These are phyloP conservation scores for Phalaenopsis hybrid DNA, from an alignment of 116 monocot species.

Conservation along the genomic window DNA sequence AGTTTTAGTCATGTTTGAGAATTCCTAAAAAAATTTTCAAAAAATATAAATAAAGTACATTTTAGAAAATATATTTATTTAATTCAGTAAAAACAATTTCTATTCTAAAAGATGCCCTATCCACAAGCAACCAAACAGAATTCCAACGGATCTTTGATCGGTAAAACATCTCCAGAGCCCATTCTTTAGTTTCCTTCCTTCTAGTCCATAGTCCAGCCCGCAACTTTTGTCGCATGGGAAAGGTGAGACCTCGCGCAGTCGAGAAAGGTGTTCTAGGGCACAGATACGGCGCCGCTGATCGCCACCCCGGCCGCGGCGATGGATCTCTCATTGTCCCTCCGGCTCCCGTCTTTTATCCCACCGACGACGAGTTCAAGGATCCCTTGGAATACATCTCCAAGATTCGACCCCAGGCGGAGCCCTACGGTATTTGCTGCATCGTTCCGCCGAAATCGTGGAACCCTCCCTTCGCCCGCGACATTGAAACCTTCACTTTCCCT, in stretches of 20 bases:
- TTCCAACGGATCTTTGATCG: too few species aligned
- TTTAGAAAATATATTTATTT: too few species aligned
- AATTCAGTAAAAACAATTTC: too few species aligned
- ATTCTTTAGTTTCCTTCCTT: neutral
- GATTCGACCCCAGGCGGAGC: conserved; percentile 65
- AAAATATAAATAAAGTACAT: too few species aligned
- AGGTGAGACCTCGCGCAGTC: conserved; percentile 45
- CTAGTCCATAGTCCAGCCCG: neutral
- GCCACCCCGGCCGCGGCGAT: neutral
- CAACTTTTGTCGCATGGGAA: conserved; percentile 31
- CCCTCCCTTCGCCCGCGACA: conserved; percentile 51
- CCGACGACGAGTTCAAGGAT: conserved; percentile 53
- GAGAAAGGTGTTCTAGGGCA: conserved; percentile 32
- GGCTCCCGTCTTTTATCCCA: conserved; percentile 56
- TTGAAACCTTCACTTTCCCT: conserved; percentile 43
- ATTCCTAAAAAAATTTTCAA: too few species aligned
- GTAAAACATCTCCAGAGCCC: neutral
- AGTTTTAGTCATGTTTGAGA: too few species aligned
- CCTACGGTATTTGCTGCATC: conserved; percentile 69
- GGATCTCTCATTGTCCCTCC: conserved; percentile 14
- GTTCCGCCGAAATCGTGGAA: conserved; percentile 67
- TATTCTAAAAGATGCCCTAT: too few species aligned
- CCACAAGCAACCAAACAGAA: too few species aligned
- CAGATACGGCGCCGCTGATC: conserved; percentile 8
- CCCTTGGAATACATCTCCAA: conserved; percentile 48